Percentiles rank a stretch among this genome's conserved stretches.
Conservation (phyloP, 176 grass and related monocot genomes). For the Aegilops sharonensis region DNA sequence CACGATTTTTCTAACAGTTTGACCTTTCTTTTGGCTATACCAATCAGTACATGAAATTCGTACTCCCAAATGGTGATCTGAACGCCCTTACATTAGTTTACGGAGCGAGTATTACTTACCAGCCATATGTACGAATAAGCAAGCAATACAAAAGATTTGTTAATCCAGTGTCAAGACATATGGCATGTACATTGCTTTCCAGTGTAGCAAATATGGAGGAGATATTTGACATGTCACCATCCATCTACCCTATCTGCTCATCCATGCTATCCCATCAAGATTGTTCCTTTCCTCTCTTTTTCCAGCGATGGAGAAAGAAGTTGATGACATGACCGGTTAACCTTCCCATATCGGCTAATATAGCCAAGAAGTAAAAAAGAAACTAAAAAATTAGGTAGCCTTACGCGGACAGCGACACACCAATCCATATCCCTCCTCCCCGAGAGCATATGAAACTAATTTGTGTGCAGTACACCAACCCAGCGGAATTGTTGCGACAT, state of each 20-base stretch:
- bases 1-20: too few species aligned
- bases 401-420: slow-evolving; percentile 6
- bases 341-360: not conserved
- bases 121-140: too few species aligned
- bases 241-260: slow-evolving; percentile 14
- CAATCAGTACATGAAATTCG: too few species aligned
- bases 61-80: too few species aligned
- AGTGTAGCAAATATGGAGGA: not conserved
- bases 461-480: not conserved
- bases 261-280: not conserved
- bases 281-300: not conserved
- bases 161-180: too few species aligned
- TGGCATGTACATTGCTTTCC: too few species aligned
- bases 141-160: too few species aligned
- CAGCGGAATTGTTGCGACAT: slow-evolving; percentile 31
- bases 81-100: too few species aligned
- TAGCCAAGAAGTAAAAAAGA: not conserved
- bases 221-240: slow-evolving; percentile 21
- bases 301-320: not conserved
- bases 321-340: not conserved
- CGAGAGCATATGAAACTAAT: not conserved
- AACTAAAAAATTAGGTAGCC: not conserved
- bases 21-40: too few species aligned
- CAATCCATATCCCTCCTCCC: slow-evolving; percentile 22
- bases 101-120: too few species aligned